A percentile compares a stretch with the other conserved stretches of the same genome.
Conservation (phyloP, 2,329 filamentous ascomycete genomes). For the Sphaceloma murrayae region DNA sequence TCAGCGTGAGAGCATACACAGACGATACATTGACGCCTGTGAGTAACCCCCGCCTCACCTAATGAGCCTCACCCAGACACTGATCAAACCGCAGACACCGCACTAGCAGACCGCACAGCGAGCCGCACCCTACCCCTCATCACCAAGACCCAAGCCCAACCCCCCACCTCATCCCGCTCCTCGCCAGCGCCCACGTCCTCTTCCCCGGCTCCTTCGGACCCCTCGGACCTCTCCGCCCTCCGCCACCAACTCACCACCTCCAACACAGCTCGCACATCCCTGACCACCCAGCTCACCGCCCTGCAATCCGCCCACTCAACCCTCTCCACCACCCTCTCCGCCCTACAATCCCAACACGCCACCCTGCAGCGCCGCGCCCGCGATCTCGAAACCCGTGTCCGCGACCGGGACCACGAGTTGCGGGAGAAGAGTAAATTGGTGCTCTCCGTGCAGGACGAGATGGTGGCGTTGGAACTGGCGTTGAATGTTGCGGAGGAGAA, state of each 20-base stretch:
- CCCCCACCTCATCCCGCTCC: constrained; percentile 19
- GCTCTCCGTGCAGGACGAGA: constrained; percentile 85
- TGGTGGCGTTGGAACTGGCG: constrained; percentile 78
- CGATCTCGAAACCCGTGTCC: constrained; percentile 55
- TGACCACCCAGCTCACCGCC: constrained; percentile 32
- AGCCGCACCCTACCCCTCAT: constrained; percentile 25
- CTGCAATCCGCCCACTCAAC: constrained; percentile 34
- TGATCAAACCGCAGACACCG: constrained; percentile 31
- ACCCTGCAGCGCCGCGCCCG: constrained; percentile 54
- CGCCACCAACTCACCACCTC: constrained; percentile 41
- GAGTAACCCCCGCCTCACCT: constrained; percentile 26
- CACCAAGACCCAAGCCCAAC: constrained; percentile 23
- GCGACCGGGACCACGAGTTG: constrained; percentile 78
- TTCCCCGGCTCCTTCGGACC: constrained; percentile 18
- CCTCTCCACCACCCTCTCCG: constrained; percentile 60
- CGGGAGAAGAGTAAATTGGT: constrained; percentile 73
- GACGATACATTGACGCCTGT: constrained; percentile 72
- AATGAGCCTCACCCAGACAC: constrained; percentile 5
- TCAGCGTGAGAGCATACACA: constrained; percentile 55
- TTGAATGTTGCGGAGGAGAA: constrained; percentile 71
- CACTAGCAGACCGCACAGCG: constrained; percentile 37
- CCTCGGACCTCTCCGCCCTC: constrained; percentile 52
- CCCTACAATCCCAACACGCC: constrained; percentile 59
- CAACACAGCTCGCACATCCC: constrained; percentile 19
- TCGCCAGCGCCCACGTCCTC: constrained; percentile 20